Evolutionary conservation across 257 asterid species (phyloP), one percentile per base, ranked within the genome.

Genomic region (Anisodus tanguticus): DNA sequence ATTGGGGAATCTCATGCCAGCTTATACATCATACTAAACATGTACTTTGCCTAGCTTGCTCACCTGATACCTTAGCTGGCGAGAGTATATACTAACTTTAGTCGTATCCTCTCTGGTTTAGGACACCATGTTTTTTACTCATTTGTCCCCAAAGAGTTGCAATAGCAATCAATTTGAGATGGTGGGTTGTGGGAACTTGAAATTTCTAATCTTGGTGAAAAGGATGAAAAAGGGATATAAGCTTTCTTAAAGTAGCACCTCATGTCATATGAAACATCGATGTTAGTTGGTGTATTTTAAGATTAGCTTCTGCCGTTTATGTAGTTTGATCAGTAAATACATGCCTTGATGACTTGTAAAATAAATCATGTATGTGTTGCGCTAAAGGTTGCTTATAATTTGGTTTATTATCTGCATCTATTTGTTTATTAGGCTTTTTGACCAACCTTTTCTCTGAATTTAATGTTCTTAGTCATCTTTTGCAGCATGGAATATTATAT

Each of bases 401-500:
- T 49, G 45, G 4, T 47, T 49, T 12, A 12, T 19, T 68, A 49
- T 47, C n/a, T 22, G 19, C 41, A 51, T 51, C 63, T 26, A 76
- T 53, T 51, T 76, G 45, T 49, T 76, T 76, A 45, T 49, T 76
- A 51, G 81, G 22, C 43, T 10, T 49, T 76, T 51, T 19, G 22
- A 51, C 63, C 81, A 49, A 51, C 19, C 41, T 4, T 4, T 49
- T 19, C 47, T 53, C 26, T 26, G 64, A 76, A 74, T 26, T 76
- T 76, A 51, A 26, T 53, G 47, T 76, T 51, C 63, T 26, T 31
- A 6, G 26, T 53, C 26, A 51, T 82, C 53, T 69, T 12, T 69
- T 39, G 78, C 78, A 69, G 99, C 92, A 97, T 97, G 99, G 98
- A 97, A 31, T 93, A 94, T 90, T 97, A 97, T 87, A 91, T 97